Conservation (phyloP, 257 asterid species). For the Petunia axillaris region DNA sequence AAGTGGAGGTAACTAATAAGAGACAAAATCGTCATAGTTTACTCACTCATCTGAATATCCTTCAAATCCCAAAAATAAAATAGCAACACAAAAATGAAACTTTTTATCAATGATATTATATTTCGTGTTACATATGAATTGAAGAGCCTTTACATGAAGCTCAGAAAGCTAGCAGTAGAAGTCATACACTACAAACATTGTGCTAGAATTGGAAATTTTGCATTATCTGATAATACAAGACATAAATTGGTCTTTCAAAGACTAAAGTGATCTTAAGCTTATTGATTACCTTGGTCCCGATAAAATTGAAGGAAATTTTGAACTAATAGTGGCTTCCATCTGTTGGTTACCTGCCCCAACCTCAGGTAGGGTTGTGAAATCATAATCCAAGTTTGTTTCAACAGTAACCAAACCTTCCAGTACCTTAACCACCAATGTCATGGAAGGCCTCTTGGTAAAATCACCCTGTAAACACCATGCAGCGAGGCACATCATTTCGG, state of each 20-base stretch:
- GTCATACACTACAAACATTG: neutral
- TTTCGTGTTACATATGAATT: neutral
- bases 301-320: conserved; percentile 16
- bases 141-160: neutral
- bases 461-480: conserved; percentile 35
- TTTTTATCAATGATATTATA: neutral
- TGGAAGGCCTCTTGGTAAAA: conserved; percentile 36
- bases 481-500: conserved; percentile 25
- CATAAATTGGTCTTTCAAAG: conserved; percentile 1
- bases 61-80: too few relatives aligned
- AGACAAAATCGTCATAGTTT: too few relatives aligned
- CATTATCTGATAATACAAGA: neutral
- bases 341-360: neutral
- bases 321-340: neutral
- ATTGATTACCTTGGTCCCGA: conserved; percentile 28
- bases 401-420: conserved; percentile 30
- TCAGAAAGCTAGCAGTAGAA: neutral
- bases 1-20: too few relatives aligned
- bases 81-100: too few relatives aligned
- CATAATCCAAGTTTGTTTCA: conserved; percentile 18
- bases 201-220: neutral
- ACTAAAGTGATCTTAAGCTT: too few relatives aligned
- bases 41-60: too few relatives aligned
- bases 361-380: neutral
- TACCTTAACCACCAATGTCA: conserved; percentile 34